Base-by-base conservation (phyloP, 2,329 filamentous ascomycete genomes). In the Aspergillus udagawae region DNA sequence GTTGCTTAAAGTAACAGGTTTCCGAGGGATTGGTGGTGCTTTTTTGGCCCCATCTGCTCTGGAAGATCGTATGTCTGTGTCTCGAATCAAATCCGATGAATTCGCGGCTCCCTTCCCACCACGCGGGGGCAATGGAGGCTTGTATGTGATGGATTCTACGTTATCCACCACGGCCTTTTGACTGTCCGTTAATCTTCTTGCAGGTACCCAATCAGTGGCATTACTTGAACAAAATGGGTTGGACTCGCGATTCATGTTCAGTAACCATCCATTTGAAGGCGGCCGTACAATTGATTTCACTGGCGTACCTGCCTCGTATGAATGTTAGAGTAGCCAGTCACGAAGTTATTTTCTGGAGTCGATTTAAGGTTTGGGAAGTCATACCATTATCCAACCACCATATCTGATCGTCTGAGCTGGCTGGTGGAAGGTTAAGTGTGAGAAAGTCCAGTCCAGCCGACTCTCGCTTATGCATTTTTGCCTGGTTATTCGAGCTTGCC, bases 371-470 rank as follows among this genome's bases (percentile, higher is more conserved):
- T 38, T 10, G 17, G 12, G 41, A 52, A 45, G 32, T 62, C 69
- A 67, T 77, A 77, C 84, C 82, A 59, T 83, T 81, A 60, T 86
- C 83, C 42, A 87, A 75, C 85, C 85, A 88, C 85, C 85, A 87
- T 67, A 84, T 87, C 55, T 80, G 75, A 59, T 80, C 77, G 66
- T 86, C 83, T 42, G 84, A 85, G 70, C 83, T 86, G 42, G 84
- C 82, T 48, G 84, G 82, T 49, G 85, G 85, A 45, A 87, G 80
- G 1, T 90, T 91, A 6, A 91, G 89, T 68, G 93, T 89, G 60
- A 96, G 88, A 17, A 90, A 85, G 59, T 94, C 88, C 70, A 94
- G 92, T 1, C 88, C 89, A 47, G 91, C 85, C 17, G 91, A 75
- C 63, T 95, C 91, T 70, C 94, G 91, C 60, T 95, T 90, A 10